A percentile compares a stretch with the other conserved stretches of the same genome.
phyloP scores from a whole-genome alignment of 2,329 filamentous ascomycete genomes.

The Cladophialophora bantiana region DNA sequence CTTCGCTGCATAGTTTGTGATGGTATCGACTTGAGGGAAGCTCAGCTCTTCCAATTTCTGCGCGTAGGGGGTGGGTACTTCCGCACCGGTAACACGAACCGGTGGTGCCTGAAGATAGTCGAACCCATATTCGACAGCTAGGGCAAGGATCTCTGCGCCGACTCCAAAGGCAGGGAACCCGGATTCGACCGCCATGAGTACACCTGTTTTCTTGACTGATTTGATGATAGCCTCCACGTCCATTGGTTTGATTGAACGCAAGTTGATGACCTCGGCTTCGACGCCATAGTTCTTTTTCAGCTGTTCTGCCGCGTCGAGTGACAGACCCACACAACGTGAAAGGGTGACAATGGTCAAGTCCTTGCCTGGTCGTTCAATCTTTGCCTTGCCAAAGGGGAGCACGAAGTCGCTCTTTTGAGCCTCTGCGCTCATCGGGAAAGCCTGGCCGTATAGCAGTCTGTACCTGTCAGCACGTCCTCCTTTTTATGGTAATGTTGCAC shows the following conservation, averaged over 20 bases:
- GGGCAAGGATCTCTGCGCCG: slow-evolving; percentile 86
- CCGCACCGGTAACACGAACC: slow-evolving; percentile 91
- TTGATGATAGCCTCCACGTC: slow-evolving; percentile 95
- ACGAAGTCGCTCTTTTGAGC: slow-evolving; percentile 97
- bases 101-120: slow-evolving; percentile 96
- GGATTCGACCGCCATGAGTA: slow-evolving; percentile 89
- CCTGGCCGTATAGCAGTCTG: slow-evolving; percentile 83
- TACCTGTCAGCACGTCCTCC: slow-evolving; percentile 46
- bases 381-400: slow-evolving; percentile 96
- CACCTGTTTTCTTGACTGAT: slow-evolving; percentile 98
- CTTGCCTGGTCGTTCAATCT: slow-evolving; percentile 95
- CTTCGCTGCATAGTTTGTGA: slow-evolving; percentile 88
- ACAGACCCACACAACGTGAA: slow-evolving; percentile 94
- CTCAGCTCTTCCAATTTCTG: slow-evolving; percentile 90
- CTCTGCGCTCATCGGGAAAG: slow-evolving; percentile 96
- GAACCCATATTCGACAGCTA: slow-evolving; percentile 97
- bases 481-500: slow-evolving; percentile 29
- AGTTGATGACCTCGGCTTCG: slow-evolving; percentile 95
- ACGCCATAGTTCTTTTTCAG: slow-evolving; percentile 97
- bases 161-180: slow-evolving; percentile 97
- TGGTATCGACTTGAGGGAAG: slow-evolving; percentile 89
- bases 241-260: slow-evolving; percentile 95
- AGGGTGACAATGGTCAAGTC: slow-evolving; percentile 95
- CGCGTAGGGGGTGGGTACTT: slow-evolving; percentile 96
- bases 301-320: slow-evolving; percentile 83